phyloP scores from a whole-genome alignment of 2,329 filamentous ascomycete genomes.

The Epichloe gansuensis region DNA sequence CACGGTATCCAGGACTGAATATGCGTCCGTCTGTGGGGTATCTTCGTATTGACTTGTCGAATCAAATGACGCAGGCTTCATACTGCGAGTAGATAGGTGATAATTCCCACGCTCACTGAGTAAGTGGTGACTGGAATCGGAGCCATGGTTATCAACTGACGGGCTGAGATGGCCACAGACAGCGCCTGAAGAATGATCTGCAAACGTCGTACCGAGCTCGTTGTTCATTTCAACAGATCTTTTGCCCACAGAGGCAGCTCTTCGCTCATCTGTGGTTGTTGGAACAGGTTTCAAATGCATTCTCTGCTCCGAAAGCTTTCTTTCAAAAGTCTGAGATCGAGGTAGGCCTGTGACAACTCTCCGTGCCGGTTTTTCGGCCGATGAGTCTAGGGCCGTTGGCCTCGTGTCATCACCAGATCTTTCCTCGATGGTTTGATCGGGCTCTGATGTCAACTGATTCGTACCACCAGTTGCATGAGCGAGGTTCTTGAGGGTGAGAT shows the following conservation, averaged over 20 bases:
- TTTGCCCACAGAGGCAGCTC: slow-evolving; percentile 57
- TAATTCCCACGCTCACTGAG: not conserved
- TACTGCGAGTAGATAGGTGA: not conserved
- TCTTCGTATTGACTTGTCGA: slow-evolving; percentile 6
- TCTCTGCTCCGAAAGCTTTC: slow-evolving; percentile 70
- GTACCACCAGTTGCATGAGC: slow-evolving; percentile 10
- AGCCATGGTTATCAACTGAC: not conserved
- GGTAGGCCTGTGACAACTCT: slow-evolving; percentile 69
- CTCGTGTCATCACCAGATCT: not conserved
- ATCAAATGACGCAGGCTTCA: not conserved
- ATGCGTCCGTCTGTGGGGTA: slow-evolving; percentile 15
- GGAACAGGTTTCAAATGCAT: slow-evolving; percentile 57
- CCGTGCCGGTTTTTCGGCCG: slow-evolving; percentile 18
- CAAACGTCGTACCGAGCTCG: slow-evolving; percentile 14
- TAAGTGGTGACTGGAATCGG: not conserved
- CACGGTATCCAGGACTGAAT: slow-evolving; percentile 27
- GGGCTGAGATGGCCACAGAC: slow-evolving; percentile 27
- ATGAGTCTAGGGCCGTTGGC: not conserved
- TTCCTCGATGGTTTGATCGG: not conserved
- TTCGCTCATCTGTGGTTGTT: slow-evolving; percentile 51
- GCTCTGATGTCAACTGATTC: slow-evolving; percentile 7
- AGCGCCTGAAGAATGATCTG: slow-evolving; percentile 33
- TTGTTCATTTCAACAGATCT: not conserved
- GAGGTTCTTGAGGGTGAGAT: slow-evolving; percentile 19
- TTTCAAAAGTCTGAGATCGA: slow-evolving; percentile 64